Conservation (phyloP, 2,329 filamentous ascomycete genomes). For the Zarea fungicola region DNA sequence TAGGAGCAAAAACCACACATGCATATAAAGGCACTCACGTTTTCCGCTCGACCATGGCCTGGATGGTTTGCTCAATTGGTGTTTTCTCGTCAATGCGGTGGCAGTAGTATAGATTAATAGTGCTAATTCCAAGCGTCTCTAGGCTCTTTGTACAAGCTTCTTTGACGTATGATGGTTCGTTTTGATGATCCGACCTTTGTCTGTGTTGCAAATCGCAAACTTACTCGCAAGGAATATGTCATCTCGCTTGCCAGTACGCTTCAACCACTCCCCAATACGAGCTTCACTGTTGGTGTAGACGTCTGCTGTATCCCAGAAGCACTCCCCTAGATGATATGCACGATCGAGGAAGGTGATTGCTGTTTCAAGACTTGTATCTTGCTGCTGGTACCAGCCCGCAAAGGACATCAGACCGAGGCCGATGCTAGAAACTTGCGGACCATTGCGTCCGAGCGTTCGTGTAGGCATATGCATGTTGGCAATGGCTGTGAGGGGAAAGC, state of each 20-base stretch:
- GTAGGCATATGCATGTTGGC: conserved; percentile 12
- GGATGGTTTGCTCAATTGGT: conserved; percentile 45
- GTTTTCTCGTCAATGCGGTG: conserved; percentile 44
- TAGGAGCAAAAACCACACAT: not conserved
- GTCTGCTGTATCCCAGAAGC: conserved; percentile 40
- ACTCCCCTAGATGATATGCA: conserved; percentile 34
- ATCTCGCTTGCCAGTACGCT: conserved; percentile 38
- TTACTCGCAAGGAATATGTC: conserved; percentile 46
- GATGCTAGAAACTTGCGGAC: conserved; percentile 38
- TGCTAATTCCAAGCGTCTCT: conserved; percentile 41
- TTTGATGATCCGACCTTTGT: conserved; percentile 12
- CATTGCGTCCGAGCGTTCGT: conserved; percentile 35
- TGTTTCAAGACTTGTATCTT: conserved; percentile 28
- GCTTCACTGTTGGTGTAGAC: conserved; percentile 43
- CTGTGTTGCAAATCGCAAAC: conserved; percentile 25
- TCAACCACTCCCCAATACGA: conserved; percentile 47
- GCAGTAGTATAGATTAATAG: conserved; percentile 52
- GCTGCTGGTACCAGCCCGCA: conserved; percentile 18
- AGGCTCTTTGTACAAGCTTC: conserved; percentile 31
- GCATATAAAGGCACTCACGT: conserved; percentile 20
- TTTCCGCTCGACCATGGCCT: conserved; percentile 42
- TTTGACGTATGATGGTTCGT: conserved; percentile 26
- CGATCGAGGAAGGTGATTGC: conserved; percentile 37
- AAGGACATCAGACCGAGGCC: conserved; percentile 43
- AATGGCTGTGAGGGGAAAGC: too few species aligned